These are phyloP conservation scores for Chlamydomonas sphaeroides DNA, from an alignment of 139 green algal genomes.

Conservation along the genomic window DNA sequence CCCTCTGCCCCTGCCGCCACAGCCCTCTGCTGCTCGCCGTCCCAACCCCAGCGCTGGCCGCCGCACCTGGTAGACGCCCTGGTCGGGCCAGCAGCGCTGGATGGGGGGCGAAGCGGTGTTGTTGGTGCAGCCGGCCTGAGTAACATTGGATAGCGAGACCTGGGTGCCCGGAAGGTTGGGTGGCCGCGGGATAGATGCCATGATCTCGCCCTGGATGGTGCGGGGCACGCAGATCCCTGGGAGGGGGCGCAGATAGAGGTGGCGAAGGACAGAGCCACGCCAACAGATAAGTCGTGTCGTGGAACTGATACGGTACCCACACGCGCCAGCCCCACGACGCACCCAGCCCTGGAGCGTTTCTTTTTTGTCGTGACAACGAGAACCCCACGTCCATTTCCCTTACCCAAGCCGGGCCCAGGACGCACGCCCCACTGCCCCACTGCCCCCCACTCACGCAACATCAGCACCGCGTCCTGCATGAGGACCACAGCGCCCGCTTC, in stretches of 20 bases:
- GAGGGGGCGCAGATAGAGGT: background rate
- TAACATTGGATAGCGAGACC: background rate
- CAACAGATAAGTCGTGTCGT: too few relatives aligned
- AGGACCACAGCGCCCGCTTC: constrained; percentile 24
- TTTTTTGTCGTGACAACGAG: too few relatives aligned
- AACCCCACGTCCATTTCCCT: too few relatives aligned
- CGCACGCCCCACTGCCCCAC: background rate
- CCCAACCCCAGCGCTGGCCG: too few relatives aligned
- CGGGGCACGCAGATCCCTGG: constrained; percentile 32
- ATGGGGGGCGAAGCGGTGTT: background rate
- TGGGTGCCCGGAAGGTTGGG: constrained; percentile 4
- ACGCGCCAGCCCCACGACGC: too few relatives aligned
- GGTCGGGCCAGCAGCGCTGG: constrained; percentile 33
- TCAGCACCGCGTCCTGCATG: constrained; percentile 12
- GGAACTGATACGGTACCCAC: too few relatives aligned
- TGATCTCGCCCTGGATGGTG: constrained; percentile 20
- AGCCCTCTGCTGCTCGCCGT: too few relatives aligned
- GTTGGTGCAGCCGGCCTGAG: constrained; percentile 9
- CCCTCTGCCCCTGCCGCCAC: too few relatives aligned
- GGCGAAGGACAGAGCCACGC: too few relatives aligned
- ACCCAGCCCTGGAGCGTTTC: too few relatives aligned
- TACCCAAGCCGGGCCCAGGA: too few relatives aligned
- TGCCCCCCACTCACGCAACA: constrained; percentile 20
- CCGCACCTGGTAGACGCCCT: constrained; percentile 9
- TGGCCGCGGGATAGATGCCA: constrained; percentile 9